Conservation (phyloP, 164 flowering plant species). For the Vitis riparia region DNA sequence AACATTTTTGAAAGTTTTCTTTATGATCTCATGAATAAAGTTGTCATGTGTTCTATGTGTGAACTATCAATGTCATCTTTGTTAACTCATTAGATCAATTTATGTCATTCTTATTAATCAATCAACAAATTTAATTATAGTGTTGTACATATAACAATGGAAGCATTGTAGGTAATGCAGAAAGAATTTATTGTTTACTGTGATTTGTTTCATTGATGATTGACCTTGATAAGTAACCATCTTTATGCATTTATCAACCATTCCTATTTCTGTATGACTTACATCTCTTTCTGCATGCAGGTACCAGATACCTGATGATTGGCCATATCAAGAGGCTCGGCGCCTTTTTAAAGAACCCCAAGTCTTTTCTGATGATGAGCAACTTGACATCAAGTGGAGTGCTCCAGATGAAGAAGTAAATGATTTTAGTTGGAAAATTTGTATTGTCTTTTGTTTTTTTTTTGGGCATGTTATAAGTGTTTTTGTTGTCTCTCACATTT, state of each 20-base stretch:
- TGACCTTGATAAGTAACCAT: not conserved
- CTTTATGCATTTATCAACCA: not conserved
- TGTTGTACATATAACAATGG: no score
- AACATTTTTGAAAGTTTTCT: no score
- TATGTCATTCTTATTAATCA: no score
- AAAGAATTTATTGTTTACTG: no score
- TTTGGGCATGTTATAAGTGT: not conserved
- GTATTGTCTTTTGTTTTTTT: not conserved
- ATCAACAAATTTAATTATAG: no score
- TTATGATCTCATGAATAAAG: no score
- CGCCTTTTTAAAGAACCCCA: slow-evolving; percentile 83
- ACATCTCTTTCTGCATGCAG: slow-evolving; percentile 31
- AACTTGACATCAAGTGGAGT: slow-evolving; percentile 78
- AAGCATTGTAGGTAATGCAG: no score
- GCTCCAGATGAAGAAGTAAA: slow-evolving; percentile 88
- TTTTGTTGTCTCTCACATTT: slow-evolving; percentile 7
- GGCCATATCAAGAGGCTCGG: slow-evolving; percentile 89
- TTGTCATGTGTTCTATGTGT: no score
- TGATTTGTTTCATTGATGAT: no score
- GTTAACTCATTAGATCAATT: no score
- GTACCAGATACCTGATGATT: slow-evolving; percentile 82
- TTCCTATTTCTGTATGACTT: not conserved
- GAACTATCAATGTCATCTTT: no score
- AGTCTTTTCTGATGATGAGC: slow-evolving; percentile 49
- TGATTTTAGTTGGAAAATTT: not conserved